phyloP scores from a whole-genome alignment of 176 grass and related monocot genomes.

The Phragmites australis region DNA sequence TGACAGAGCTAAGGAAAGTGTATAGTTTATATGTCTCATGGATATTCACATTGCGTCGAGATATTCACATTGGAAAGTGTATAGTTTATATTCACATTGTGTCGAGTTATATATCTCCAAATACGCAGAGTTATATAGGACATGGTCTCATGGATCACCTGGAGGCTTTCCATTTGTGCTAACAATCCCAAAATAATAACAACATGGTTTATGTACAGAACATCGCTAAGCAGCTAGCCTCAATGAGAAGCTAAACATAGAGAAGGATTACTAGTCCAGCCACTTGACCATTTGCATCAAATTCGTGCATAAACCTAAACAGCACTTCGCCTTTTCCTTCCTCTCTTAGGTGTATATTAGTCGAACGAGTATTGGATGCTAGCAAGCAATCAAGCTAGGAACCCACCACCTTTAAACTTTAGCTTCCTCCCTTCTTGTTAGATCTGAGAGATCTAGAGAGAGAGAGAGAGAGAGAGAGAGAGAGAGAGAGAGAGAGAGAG shows the following conservation, averaged over 20 bases:
- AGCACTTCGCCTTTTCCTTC: constrained; percentile 11
- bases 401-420: background rate
- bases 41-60: too few species aligned
- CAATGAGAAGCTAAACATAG: constrained; percentile 18
- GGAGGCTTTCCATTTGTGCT: constrained; percentile 22
- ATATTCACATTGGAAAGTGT: too few species aligned
- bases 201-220: background rate
- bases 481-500: background rate
- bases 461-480: constrained; percentile 14
- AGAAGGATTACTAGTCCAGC: constrained; percentile 25
- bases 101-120: too few species aligned
- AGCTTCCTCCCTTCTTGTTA: constrained; percentile 6
- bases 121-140: too few species aligned
- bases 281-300: constrained; percentile 39
- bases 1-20: background rate
- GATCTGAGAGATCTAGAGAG: constrained; percentile 8
- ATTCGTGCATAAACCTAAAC: constrained; percentile 49
- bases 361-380: constrained; percentile 6
- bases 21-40: too few species aligned
- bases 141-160: background rate
- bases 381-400: background rate
- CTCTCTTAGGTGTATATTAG: constrained; percentile 10
- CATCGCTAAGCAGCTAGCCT: background rate
- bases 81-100: too few species aligned
- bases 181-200: background rate